Conservation (phyloP, 768 basidiomycete species). For the Leccinum rimulosum region DNA sequence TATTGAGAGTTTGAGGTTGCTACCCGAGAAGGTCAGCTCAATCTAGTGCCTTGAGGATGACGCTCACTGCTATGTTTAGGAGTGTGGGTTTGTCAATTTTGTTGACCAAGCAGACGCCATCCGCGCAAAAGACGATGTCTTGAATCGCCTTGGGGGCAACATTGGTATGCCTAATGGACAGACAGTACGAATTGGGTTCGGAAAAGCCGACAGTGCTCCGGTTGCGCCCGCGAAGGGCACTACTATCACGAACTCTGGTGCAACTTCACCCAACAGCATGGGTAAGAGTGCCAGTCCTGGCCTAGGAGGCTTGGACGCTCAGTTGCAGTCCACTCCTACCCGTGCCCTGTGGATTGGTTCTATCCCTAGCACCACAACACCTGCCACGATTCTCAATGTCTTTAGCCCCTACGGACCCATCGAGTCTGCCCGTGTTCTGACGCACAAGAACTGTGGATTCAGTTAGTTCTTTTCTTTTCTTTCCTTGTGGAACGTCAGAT, state of each 20-base stretch:
- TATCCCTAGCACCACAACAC: conserved; percentile 93
- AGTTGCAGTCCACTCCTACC: conserved; percentile 88
- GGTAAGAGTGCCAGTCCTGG: conserved; percentile 52
- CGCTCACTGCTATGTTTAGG: conserved; percentile 48
- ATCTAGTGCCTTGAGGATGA: neutral
- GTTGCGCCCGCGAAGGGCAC: conserved; percentile 82
- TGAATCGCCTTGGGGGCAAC: conserved; percentile 91
- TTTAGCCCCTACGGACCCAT: conserved; percentile 98
- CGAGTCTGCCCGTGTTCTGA: conserved; percentile 92
- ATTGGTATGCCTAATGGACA: conserved; percentile 94
- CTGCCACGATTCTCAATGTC: conserved; percentile 90
- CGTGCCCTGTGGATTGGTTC: conserved; percentile 97
- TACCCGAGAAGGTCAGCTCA: conserved; percentile 87
- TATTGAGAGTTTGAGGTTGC: conserved; percentile 90
- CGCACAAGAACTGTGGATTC: conserved; percentile 96
- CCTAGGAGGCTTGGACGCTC: conserved; percentile 74
- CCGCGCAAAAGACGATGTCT: conserved; percentile 95
- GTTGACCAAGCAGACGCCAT: conserved; percentile 95
- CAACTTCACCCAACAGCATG: conserved; percentile 58
- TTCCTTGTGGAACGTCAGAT: neutral
- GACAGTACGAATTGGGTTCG: conserved; percentile 96
- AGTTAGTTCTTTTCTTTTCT: conserved; percentile 44
- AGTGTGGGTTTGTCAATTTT: conserved; percentile 99
- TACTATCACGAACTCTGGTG: conserved; percentile 56
- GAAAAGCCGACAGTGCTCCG: conserved; percentile 95